Evolutionary conservation across 2,329 filamentous ascomycete genomes (phyloP).

Genomic region (Monosporascus sp.): DNA sequence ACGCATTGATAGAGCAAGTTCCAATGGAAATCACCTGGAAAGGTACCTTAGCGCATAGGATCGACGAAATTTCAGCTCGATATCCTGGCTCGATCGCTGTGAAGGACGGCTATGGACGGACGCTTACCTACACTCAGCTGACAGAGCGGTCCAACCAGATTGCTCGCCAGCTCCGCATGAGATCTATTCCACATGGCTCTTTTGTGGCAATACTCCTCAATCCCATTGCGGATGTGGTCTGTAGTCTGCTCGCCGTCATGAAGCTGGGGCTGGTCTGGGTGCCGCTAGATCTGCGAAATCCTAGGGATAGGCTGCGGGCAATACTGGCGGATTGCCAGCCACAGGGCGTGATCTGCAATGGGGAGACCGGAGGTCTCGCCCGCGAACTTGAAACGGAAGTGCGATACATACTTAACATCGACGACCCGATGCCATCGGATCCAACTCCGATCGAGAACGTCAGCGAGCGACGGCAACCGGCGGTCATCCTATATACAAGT

Average conservation of each 20-base stretch:
- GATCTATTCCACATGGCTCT: neutral
- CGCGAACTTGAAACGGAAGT: too few relatives aligned
- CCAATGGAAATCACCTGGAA: neutral
- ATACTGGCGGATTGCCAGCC: neutral
- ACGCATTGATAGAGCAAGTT: too few relatives aligned
- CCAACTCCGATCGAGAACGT: too few relatives aligned
- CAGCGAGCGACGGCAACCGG: neutral
- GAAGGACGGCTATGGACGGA: neutral
- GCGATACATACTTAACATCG: too few relatives aligned
- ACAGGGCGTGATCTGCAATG: neutral
- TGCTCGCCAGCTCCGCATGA: neutral
- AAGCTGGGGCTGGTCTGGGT: neutral
- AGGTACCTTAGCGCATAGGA: neutral
- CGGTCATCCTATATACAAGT: conserved; percentile 20
- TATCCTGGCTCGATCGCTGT: neutral
- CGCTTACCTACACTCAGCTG: neutral
- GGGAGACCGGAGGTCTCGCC: too few relatives aligned
- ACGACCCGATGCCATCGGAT: too few relatives aligned
- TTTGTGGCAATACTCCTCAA: neutral
- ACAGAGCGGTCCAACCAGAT: neutral
- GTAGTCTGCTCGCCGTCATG: neutral
- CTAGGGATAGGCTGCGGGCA: neutral
- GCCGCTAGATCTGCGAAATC: neutral
- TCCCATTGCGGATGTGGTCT: neutral
- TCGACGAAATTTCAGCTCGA: neutral